Base-by-base conservation (phyloP, 2,329 filamentous ascomycete genomes). In the Fusarium euwallaceae region DNA sequence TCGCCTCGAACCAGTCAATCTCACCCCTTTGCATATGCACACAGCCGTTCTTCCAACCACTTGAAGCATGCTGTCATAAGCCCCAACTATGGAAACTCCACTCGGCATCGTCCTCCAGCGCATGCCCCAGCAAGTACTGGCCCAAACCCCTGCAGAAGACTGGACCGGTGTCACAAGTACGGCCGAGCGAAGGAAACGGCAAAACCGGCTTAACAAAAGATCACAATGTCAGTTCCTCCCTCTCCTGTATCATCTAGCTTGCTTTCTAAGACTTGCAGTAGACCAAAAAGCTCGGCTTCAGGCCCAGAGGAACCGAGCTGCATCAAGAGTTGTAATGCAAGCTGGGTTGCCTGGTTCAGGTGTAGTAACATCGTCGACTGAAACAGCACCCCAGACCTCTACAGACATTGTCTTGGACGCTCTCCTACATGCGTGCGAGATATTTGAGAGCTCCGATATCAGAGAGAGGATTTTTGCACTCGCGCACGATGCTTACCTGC, bases 161-260 rank as follows among this genome's bases (percentile, higher is more conserved):
- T 72, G 69, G 69, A 69, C 69, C 0, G 69, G 69, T 6, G 20
- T 72, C 0, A 72, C 69, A 29, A 72, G 69, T 0, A 64, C 64
- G 29, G 43, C 69, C 20, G 64, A 72, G 24, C 34, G 69, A 16
- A 37, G 69, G 27, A 72, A 72, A 36, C 6, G 72, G 22, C 69
- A 72, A 32, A 72, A 72, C 4, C 16, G 69, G 4, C 59, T 72
- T 0, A 72, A 72, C 27, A 72, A 72, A 12, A 72, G 69, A 5
- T 72, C 64, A 0, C 69, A 72, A 1, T 72, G 69, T 72, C n/a
- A 48, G 69, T 29, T 0, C 6, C 0, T 0, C 17, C 27, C 27
- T 27, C 27, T 3, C 20, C 2, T 2, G 7, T 9, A 53, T 3
- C 3, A 20, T 20, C 20, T 61, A 2, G 9, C 2, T 3, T 3